Percentiles rank a stretch among this genome's conserved stretches.
These are phyloP conservation scores for Trichoderma virens DNA, from an alignment of 495 filamentous ascomycete genomes.

Conservation along the genomic window DNA sequence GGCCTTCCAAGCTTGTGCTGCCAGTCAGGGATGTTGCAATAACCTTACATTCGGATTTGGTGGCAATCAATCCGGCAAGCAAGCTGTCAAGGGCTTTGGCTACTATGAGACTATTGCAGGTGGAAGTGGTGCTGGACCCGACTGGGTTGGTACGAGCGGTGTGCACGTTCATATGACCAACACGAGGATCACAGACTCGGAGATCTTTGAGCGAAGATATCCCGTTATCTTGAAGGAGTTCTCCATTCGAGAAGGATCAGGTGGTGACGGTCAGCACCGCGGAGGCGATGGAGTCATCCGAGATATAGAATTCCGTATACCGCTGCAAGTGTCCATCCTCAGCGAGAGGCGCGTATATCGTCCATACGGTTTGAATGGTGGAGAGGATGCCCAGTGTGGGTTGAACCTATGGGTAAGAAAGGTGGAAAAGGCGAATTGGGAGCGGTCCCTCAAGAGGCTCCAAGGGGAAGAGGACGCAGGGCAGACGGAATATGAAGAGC, in stretches of 20 bases:
- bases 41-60: constrained; percentile 84
- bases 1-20: constrained; percentile 84
- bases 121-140: constrained; percentile 77
- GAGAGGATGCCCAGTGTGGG: constrained; percentile 69
- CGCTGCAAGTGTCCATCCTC: constrained; percentile 81
- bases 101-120: constrained; percentile 98
- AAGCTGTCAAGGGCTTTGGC: constrained; percentile 69
- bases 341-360: constrained; percentile 79
- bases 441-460: constrained; percentile 31
- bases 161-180: constrained; percentile 99
- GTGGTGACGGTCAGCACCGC: constrained; percentile 64
- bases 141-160: constrained; percentile 83
- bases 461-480: constrained; percentile 20
- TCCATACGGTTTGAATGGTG: constrained; percentile 87
- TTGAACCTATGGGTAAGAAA: constrained; percentile 81
- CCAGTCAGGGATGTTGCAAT: constrained; percentile 88
- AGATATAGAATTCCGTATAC: constrained; percentile 90
- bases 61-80: constrained; percentile 58
- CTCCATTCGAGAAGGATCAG: constrained; percentile 58
- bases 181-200: constrained; percentile 90
- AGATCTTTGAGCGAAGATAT: constrained; percentile 93
- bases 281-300: constrained; percentile 88
- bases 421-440: constrained; percentile 43
- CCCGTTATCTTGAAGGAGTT: constrained; percentile 83
- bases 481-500: constrained; percentile 48